Base-by-base conservation (phyloP, 352 stramenopile species). In the Phytopythium cucurbitacearum region DNA sequence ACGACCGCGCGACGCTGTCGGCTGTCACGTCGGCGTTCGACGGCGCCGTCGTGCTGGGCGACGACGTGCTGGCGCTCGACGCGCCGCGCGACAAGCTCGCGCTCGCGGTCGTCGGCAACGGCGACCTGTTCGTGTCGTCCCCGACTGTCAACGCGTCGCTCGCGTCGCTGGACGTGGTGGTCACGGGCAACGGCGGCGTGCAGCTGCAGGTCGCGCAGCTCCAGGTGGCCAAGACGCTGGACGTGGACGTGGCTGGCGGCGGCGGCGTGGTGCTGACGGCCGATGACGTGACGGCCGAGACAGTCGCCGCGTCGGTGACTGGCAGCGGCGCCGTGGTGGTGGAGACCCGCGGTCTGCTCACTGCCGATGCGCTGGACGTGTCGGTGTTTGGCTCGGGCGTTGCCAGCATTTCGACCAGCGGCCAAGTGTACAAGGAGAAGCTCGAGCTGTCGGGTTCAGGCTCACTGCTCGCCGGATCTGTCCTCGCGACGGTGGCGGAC, bases 371-470 rank as follows among this genome's bases (percentile, higher is more conserved):
- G 46, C 7, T 42, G 10, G 46, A 51, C 13, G 33, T 51, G 8
- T 71, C 71, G 4, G 70, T 88, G 7, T 81, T 75, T 48, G 77
- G 77, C 51, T 76, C 67, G 40, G 73, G 72, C 16, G 48, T 68
- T 51, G 48, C 62, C 3, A 84, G 65, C 56, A 69, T 85, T 34
- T 60, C 65, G 10, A 76, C 71, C n/a, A 48, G 45, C 6, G 77
- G 77, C 8, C 60, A 51, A 35, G 64, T 68, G 2, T 55, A 73
- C 13, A 76, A 77, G 47, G 60, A 85, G 59, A 74, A 68, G 36
- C 33, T 88, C 39, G 70, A 64, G 48, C 32, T 86, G 44, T 70
- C 75, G 5, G 78, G 78, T 7, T 64, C 74, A 32, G 78, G 76
- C 13, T 54, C 72, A 13, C 56, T 83, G 32, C 65, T 76, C 57